Base-by-base conservation (phyloP, 2,329 filamentous ascomycete genomes). In the Teratosphaeria gauchensis region DNA sequence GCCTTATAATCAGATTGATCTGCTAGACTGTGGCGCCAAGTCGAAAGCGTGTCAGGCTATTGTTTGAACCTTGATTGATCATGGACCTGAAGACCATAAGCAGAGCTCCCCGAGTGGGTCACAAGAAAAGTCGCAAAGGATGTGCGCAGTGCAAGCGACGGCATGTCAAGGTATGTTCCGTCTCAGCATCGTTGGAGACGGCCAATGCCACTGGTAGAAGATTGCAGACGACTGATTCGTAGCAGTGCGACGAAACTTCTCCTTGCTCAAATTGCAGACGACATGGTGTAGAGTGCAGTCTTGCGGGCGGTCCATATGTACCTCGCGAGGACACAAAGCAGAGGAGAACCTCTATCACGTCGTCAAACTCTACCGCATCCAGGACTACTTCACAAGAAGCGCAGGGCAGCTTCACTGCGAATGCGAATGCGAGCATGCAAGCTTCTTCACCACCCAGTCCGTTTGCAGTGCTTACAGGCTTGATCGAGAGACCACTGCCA, bases 61-160 rank as follows among this genome's bases (percentile, higher is more conserved):
- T 11, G 14, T 5, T n/a, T 53, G 52, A 53, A 19, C 21, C 32
- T 53, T 53, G 28, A 53, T 24, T 32, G 52, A 53, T 7, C 14
- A 31, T 31, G 52, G 32, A 31, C 28, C 28, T 31, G 4, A 30
- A 16, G 42, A 48, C 16, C 42, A 5, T 35, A 7, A 68, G 60
- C 54, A 67, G 65, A 65, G 66, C 67, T 53, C 68, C 68, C 28
- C 63, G 68, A 16, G 57, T 61, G 21, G 57, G 59, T 31, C 59
- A 61, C 31, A 61, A 61, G 57, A 61, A 61, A 51, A 58, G 56
- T 21, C 32, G 59, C 19, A 59, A 57, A 57, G 59, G 59, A 14
- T 71, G 69, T 55, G 66, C 67, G 28, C 69, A 71, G 55, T 71
- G 69, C 56, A 71, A 71, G 56, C 61, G 63, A 53, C 54, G 69